Evolutionary conservation across 257 asterid species (phyloP).

Genomic region (Coffea canephora): DNA sequence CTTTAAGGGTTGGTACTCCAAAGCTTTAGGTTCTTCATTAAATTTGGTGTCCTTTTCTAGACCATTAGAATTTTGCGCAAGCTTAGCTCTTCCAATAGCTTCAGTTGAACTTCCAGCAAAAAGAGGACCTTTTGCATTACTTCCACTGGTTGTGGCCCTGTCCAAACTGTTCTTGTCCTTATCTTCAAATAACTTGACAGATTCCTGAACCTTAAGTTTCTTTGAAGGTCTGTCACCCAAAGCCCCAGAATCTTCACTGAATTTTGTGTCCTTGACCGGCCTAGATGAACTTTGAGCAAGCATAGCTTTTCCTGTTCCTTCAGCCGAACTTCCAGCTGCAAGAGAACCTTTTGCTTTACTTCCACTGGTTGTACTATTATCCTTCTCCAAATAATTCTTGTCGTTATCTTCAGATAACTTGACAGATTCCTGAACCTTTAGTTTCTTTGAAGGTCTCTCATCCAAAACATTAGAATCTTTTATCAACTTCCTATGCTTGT

Average conservation of each 20-base stretch:
- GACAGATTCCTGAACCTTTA: conserved; percentile 26
- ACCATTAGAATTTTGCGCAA: conserved; percentile 1
- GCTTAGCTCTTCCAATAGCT: not conserved
- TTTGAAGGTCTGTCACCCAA: conserved; percentile 34
- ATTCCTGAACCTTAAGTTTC: conserved; percentile 34
- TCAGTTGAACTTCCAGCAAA: not conserved
- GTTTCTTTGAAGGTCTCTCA: conserved; percentile 39
- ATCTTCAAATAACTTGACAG: not conserved
- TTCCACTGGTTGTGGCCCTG: conserved; percentile 16
- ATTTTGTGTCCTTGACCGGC: conserved; percentile 14
- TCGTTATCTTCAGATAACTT: conserved; percentile 18
- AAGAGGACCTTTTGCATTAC: not conserved
- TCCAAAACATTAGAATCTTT: conserved; percentile 30
- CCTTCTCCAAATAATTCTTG: conserved; percentile 14
- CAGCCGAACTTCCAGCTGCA: not conserved
- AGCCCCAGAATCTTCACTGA: conserved; percentile 23
- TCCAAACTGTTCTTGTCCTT: conserved; percentile 12
- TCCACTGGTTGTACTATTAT: conserved; percentile 6
- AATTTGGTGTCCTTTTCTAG: conserved; percentile 14
- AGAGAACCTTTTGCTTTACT: not conserved
- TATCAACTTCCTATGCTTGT: conserved; percentile 17
- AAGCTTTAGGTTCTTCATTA: conserved; percentile 23
- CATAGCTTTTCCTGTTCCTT: not conserved
- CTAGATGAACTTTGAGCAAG: conserved; percentile 2
- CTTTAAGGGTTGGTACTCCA: conserved; percentile 36